Evolutionary conservation across 202 grass and related monocot species (phyloP).

Genomic region (Carex arenaria): DNA sequence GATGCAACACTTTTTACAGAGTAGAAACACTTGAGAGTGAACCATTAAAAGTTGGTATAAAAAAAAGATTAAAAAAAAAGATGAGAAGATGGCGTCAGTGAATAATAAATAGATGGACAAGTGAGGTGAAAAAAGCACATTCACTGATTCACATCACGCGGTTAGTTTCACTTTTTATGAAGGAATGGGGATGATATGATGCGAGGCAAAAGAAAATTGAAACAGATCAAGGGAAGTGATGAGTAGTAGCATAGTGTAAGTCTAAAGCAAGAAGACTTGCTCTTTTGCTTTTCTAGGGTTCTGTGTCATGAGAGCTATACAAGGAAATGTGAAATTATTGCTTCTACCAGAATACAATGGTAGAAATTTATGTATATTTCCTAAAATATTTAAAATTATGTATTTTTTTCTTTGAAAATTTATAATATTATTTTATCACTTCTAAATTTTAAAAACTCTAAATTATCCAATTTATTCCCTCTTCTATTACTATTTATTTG

Average conservation of each 20-base stretch:
- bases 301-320: not conserved
- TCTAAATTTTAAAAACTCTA: too few species aligned
- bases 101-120: conserved; percentile 1
- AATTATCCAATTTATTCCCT: too few species aligned
- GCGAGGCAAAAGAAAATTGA: not conserved
- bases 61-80: not conserved
- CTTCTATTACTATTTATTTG: too few species aligned
- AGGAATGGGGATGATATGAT: conserved; percentile 13
- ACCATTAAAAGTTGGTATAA: conserved; percentile 7
- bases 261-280: conserved; percentile 13
- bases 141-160: not conserved
- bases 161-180: conserved; percentile 23
- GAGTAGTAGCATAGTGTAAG: not conserved
- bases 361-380: too few species aligned
- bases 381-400: too few species aligned
- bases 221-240: not conserved
- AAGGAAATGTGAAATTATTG: conserved; percentile 15
- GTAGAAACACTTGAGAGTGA: conserved; percentile 4
- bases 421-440: too few species aligned
- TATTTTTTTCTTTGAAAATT: too few species aligned
- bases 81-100: conserved; percentile 10
- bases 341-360: not conserved
- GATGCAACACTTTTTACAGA: not conserved
- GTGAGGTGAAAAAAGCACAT: not conserved
- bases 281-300: conserved; percentile 11